These are phyloP conservation scores for Heterobasidion parviporum DNA, from an alignment of 1,284 basidiomycete genomes.

Conservation along the genomic window DNA sequence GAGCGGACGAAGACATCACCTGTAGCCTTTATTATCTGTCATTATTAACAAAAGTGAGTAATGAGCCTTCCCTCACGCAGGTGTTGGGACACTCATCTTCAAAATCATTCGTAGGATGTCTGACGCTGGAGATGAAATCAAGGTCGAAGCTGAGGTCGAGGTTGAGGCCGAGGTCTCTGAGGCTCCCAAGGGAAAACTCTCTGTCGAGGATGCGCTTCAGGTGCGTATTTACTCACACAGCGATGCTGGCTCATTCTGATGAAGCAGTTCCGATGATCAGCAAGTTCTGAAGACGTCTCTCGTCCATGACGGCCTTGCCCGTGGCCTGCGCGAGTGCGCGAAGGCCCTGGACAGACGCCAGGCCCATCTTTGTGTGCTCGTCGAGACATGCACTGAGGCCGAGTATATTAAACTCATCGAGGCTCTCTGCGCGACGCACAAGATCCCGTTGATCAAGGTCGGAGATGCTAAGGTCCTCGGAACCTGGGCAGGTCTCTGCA, in stretches of 20 bases:
- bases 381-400: slow-evolving; percentile 98
- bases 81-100: too few species aligned
- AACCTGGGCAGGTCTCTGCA: slow-evolving; percentile 98
- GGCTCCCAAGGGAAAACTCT: slow-evolving; percentile 90
- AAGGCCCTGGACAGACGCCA: slow-evolving; percentile 99
- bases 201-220: slow-evolving; percentile 97
- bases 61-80: too few species aligned
- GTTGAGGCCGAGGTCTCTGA: slow-evolving; percentile 83
- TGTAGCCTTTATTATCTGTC: slow-evolving; percentile 21
- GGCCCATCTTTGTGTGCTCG: slow-evolving; percentile 97
- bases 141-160: slow-evolving; percentile 57
- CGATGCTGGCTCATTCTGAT: slow-evolving; percentile 1
- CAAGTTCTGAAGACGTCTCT: slow-evolving; percentile 95
- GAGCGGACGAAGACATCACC: slow-evolving; percentile 85
- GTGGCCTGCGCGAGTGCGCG: slow-evolving; percentile 95
- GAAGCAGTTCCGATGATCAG: slow-evolving; percentile 26
- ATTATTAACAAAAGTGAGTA: slow-evolving; percentile 38
- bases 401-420: slow-evolving; percentile 99
- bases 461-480: slow-evolving; percentile 96
- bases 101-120: slow-evolving; percentile 60
- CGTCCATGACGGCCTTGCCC: slow-evolving; percentile 96
- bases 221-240: slow-evolving; percentile 30
- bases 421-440: slow-evolving; percentile 98
- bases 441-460: slow-evolving; percentile 99
- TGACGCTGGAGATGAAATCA: slow-evolving; percentile 96